Evolutionary conservation across 2,329 filamentous ascomycete genomes (phyloP), one percentile per base, ranked within the genome.

Genomic region (Arthrobotrys pseudoclavata): DNA sequence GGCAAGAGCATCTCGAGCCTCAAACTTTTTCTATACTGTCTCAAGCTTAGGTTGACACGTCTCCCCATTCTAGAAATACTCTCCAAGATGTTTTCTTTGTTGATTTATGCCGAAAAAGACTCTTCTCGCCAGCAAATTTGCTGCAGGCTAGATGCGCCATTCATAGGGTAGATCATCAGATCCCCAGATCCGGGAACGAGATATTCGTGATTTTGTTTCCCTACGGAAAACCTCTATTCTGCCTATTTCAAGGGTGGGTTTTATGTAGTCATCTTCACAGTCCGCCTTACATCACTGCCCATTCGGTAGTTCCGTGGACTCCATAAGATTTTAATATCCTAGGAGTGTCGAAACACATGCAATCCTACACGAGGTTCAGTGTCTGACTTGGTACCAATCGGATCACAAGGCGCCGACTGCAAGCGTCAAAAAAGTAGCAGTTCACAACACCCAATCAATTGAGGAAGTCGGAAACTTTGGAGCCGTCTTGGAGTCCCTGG

Each of bases 211-310:
- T n/a, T 22, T 60, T 20, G 34, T 40, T 60, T 60, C 22, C 55
- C 55, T 60, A 60, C 55, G 55, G 55, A 42, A 60, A 60, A 60
- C 55, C 9, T 18, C 12, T 2, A 29, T 53, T 31, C 50, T 53
- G 50, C 50, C 50, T 53, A 53, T 53, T 53, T 53, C 24, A 7
- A 37, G 3, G 4, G 52, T 34, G 6, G 15, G 0, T 12, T 42
- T n/a, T 42, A n/a, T 34, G 55, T 60, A 26, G 42, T 24, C 12
- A 42, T 15, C 55, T 40, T 26, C 18, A 42, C 31, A 42, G 20
- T 72, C 26, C 69, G 69, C 69, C 69, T 66, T 72, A 53, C 20
- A n/a, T 24, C 60, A 66, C 50, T 24, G 69, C 50, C 60, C 15
- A 18, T 72, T 60, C 60, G 69, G 69, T 50, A 64, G 47, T 64